Evolutionary conservation across 2,329 filamentous ascomycete species (phyloP).

Genomic region (Trichoderma arundinaceum): DNA sequence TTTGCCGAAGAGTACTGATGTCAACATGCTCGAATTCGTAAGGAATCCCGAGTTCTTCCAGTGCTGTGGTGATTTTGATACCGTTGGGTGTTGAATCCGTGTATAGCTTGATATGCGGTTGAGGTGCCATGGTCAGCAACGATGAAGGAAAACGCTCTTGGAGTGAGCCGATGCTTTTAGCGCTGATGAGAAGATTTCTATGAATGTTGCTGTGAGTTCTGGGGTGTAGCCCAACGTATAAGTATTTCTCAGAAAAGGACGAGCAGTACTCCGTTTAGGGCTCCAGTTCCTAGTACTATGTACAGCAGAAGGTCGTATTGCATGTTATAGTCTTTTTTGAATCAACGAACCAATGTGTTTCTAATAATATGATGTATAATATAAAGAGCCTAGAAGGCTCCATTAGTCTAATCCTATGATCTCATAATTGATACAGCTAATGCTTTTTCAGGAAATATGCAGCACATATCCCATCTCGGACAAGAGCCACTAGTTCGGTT

Average conservation of each 20-base stretch:
- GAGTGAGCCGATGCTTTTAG: not conserved
- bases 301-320: not conserved
- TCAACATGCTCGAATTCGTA: constrained; percentile 15
- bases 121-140: not conserved
- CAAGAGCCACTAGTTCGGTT: not conserved
- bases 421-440: constrained; percentile 10
- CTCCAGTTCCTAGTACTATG: constrained; percentile 4
- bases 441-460: constrained; percentile 12
- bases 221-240: not conserved
- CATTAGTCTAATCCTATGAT: not conserved
- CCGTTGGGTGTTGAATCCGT: constrained; percentile 20
- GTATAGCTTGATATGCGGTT: constrained; percentile 22
- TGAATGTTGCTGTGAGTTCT: no score
- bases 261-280: no score
- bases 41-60: constrained; percentile 8
- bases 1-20: constrained; percentile 16
- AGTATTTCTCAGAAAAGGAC: not conserved
- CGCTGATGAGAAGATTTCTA: no score
- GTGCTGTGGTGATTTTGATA: constrained; percentile 15
- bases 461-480: not conserved
- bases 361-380: constrained; percentile 9
- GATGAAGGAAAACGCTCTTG: not conserved
- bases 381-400: not conserved
- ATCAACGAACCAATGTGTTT: not conserved
- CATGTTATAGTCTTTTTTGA: not conserved